Evolutionary conservation across 257 asterid species (phyloP), one percentile per base, ranked within the genome.

Genomic region (Ehretia macrophylla): DNA sequence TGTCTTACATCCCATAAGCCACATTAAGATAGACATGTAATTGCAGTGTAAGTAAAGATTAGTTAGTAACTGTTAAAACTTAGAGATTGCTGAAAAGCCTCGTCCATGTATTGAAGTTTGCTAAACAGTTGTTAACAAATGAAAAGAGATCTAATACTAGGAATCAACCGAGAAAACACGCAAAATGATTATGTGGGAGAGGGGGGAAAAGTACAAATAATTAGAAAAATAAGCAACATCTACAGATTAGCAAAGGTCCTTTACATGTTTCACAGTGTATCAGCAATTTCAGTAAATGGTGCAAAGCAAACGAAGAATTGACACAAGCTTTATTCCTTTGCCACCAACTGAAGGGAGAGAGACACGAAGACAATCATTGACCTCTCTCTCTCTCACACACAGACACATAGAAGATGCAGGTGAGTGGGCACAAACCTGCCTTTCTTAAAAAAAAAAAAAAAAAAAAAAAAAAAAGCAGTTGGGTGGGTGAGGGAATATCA

Each of bases 361-460:
- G 47, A 42, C 47, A 42, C 4, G 47, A 42, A 39, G 58, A 68
- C 69, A 60, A 44, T 62, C 65, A 42, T 32, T 63, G 58, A 40
- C 51, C 52, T 60, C 68, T 16, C 57, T 42, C 12, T 8, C 17
- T 18, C 42, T 68, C 21, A 8, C 23, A 10, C 2, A 10, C 6
- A 27, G 35, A 3, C 35, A 2, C 16, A 11, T 8, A 10, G 55
- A 23, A 45, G 18, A 68, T n/a, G 35, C 17, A 62, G 59, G 27
- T 70, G 59, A 49, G 69, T 61, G 75, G 79, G 51, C 78, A 45
- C 68, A 38, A n/a, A 60, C 58, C n/a, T 17, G 55, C 13, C 48
- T 51, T 65, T 65, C 14, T 11, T 17, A 64, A 57, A 63, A 56
- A 59, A 38, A 50, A 56, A 46, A 17, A 22, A 23, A n/a, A n/a